A percentile compares a stretch with the other conserved stretches of the same genome.
Evolutionary conservation across 768 basidiomycete genomes (phyloP).

Genomic region (Suillus plorans): DNA sequence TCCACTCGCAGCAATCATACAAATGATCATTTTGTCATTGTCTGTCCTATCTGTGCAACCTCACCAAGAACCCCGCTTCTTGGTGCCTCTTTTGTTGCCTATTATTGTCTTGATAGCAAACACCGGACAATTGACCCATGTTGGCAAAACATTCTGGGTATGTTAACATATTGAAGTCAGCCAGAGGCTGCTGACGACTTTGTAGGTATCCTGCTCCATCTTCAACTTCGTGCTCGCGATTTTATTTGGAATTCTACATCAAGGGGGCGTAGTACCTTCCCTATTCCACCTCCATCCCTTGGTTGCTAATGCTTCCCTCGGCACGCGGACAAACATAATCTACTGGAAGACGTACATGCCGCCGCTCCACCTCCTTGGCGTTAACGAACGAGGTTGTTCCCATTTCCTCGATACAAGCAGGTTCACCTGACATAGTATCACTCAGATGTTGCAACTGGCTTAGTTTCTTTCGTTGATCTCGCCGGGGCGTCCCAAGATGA

Average conservation of each 20-base stretch:
- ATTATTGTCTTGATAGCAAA: slow-evolving; percentile 30
- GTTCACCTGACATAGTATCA: slow-evolving; percentile 1
- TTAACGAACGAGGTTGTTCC: slow-evolving; percentile 22
- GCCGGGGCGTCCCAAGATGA: slow-evolving; percentile 23
- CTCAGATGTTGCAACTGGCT: slow-evolving; percentile 25
- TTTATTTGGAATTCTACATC: slow-evolving; percentile 39
- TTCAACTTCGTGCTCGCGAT: slow-evolving; percentile 29
- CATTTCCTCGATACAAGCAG: not conserved
- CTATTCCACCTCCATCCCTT: slow-evolving; percentile 31
- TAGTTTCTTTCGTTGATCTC: slow-evolving; percentile 28
- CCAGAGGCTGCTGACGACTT: not conserved
- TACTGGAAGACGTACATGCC: slow-evolving; percentile 45
- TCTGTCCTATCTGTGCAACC: slow-evolving; percentile 33
- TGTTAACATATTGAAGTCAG: slow-evolving; percentile 6
- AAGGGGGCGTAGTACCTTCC: slow-evolving; percentile 43
- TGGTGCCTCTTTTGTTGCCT: slow-evolving; percentile 35
- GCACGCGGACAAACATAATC: slow-evolving; percentile 18
- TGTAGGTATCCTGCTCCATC: slow-evolving; percentile 27
- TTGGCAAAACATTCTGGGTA: slow-evolving; percentile 34
- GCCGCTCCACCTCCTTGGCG: slow-evolving; percentile 35
- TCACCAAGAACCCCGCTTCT: slow-evolving; percentile 41
- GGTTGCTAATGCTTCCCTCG: slow-evolving; percentile 11
- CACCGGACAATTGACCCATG: slow-evolving; percentile 21
- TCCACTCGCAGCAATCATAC: slow-evolving; percentile 25
- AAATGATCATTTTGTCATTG: slow-evolving; percentile 30